phyloP scores from a whole-genome alignment of 768 basidiomycete species.

The Crucibulum laeve region DNA sequence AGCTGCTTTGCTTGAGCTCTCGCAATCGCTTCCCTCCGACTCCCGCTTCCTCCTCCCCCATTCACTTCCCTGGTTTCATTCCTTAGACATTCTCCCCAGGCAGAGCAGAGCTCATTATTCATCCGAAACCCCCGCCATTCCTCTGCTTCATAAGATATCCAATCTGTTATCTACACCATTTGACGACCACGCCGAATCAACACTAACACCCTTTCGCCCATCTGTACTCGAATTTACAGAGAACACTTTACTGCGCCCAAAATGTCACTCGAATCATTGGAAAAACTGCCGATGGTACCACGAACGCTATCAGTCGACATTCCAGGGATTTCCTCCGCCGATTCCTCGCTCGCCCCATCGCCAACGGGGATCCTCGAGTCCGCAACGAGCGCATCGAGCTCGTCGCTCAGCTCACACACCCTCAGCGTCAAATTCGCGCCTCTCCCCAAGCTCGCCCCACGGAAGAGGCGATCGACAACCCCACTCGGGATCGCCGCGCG shows the following conservation, averaged over 20 bases:
- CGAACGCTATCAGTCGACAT: slow-evolving; percentile 36
- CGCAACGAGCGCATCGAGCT: slow-evolving; percentile 5
- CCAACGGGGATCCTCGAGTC: slow-evolving; percentile 22
- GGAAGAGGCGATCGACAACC: slow-evolving; percentile 40
- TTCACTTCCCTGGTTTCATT: neutral
- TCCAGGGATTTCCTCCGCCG: slow-evolving; percentile 30
- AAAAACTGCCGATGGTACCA: no score
- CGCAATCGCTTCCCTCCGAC: neutral
- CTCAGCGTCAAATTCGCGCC: slow-evolving; percentile 56
- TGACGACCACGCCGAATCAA: no score
- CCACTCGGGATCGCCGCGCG: slow-evolving; percentile 56
- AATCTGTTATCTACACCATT: no score
- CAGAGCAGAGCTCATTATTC: neutral
- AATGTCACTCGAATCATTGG: slow-evolving; percentile 1
- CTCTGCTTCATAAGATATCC: no score
- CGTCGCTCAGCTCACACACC: slow-evolving; percentile 14
- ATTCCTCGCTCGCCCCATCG: slow-evolving; percentile 38
- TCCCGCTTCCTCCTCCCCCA: neutral
- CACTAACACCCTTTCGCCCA: no score
- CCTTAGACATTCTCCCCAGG: neutral
- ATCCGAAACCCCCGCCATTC: neutral
- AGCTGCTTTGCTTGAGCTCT: no score
- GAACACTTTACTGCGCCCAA: neutral
- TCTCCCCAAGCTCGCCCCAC: slow-evolving; percentile 46
- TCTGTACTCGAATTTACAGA: neutral